phyloP scores from a whole-genome alignment of 768 basidiomycete species.

The Hygrocybe punicea region DNA sequence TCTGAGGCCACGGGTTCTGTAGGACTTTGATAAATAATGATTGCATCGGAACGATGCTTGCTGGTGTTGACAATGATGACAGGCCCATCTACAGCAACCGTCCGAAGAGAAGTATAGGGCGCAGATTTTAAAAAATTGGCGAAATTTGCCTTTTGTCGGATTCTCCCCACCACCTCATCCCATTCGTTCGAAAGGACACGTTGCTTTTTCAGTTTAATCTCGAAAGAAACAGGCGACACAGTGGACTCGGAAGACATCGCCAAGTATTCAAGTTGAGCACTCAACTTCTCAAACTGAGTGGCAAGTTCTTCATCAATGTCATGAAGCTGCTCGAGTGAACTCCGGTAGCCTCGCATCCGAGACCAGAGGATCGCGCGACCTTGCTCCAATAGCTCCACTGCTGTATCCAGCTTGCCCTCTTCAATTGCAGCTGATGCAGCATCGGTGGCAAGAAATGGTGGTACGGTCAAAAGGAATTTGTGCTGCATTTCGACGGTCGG shows the following conservation, averaged over 20 bases:
- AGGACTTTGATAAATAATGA: conserved; percentile 4
- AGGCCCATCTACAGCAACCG: conserved; percentile 6
- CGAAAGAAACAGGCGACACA: background rate
- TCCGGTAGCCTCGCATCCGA: conserved; percentile 14
- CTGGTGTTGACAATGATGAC: conserved; percentile 15
- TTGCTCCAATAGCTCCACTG: conserved; percentile 24
- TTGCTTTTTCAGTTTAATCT: conserved; percentile 3
- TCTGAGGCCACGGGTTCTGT: background rate
- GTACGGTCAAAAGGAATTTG: background rate
- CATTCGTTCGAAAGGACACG: conserved; percentile 17
- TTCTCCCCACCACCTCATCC: conserved; percentile 14
- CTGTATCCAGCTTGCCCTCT: conserved; percentile 5
- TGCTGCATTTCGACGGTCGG: background rate
- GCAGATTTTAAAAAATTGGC: conserved; percentile 9
- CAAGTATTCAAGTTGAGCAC: conserved; percentile 4
- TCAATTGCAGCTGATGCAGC: conserved; percentile 15
- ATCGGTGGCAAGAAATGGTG: conserved; percentile 3
- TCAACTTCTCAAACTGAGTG: conserved; percentile 1
- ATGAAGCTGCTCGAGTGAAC: conserved; percentile 17
- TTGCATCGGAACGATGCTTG: conserved; percentile 6
- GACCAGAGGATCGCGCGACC: conserved; percentile 22
- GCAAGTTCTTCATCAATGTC: conserved; percentile 9
- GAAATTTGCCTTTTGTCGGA: conserved; percentile 14
- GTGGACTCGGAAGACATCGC: conserved; percentile 1
- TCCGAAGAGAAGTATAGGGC: conserved; percentile 4